Conservation (phyloP, 306 rosid genomes). For the Inga laurina region DNA sequence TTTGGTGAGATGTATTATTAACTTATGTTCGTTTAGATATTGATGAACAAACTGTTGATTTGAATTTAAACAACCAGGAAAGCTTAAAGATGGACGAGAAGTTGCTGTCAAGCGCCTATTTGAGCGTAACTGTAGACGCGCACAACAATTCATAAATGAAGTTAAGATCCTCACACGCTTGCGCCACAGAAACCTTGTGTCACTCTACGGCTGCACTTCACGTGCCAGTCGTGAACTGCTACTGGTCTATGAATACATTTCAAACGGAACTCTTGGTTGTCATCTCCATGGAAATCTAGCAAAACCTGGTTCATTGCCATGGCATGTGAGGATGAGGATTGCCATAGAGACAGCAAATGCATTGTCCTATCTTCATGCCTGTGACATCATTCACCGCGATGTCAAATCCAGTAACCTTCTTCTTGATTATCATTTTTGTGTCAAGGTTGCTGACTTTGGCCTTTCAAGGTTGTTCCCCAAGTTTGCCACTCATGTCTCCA, state of each 20-base stretch:
- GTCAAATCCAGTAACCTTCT: conserved; percentile 79
- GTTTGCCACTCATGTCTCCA: conserved; percentile 68
- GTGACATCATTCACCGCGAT: conserved; percentile 71
- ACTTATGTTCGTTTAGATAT: neutral
- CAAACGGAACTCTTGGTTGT: conserved; percentile 72
- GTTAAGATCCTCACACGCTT: conserved; percentile 55
- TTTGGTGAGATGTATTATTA: neutral
- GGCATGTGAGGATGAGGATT: conserved; percentile 63
- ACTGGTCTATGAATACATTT: conserved; percentile 71
- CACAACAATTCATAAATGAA: conserved; percentile 65
- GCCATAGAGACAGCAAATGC: conserved; percentile 74
- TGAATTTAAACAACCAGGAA: conserved; percentile 45
- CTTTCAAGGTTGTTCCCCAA: conserved; percentile 65
- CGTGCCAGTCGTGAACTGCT: conserved; percentile 57
- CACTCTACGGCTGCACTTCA: conserved; percentile 78
- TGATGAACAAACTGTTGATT: too few species aligned
- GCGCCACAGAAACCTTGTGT: conserved; percentile 63
- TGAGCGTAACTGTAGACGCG: conserved; percentile 47
- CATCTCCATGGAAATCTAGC: conserved; percentile 68
- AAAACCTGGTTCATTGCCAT: conserved; percentile 42
- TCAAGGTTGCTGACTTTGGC: conserved; percentile 84
- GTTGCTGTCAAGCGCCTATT: conserved; percentile 72
- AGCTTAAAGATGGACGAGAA: conserved; percentile 74
- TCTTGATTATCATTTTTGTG: conserved; percentile 49
- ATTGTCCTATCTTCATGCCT: conserved; percentile 75